Evolutionary conservation across 1,139 yeast genomes (phyloP), one percentile per base, ranked within the genome.

Genomic region (Lodderomyces jiufengensis): DNA sequence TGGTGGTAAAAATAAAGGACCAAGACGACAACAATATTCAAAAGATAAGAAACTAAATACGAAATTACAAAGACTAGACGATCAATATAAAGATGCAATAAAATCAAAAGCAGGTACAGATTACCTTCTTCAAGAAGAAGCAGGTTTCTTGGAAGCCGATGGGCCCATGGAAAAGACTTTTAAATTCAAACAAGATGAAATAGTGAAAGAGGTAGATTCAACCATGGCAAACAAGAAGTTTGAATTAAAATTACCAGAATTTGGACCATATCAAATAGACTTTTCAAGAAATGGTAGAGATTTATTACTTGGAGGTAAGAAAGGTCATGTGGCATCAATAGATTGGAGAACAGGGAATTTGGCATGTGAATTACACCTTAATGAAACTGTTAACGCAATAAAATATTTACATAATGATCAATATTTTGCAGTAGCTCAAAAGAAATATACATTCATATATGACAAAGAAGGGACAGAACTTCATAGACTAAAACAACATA

Each of bases 341-440:
- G 97, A 94, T 61, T 94, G 98, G 97, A 78, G 95, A 55, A 78
- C 80, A 31, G 97, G 98, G 9, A 69, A 66, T 31, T 63, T 92
- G 31, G 82, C 78, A 40, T 80, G 95, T 36, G 99, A 94, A 57
- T 60, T 94, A 37, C 79, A 86, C 53, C 67, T 94, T 20, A 82
- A 84, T 49, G 98, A 94, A 60, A 87, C 97, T 0, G 86, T 88
- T 8, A 76, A 86, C 52, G 95, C 90, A 1, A 96, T 90, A 27
- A 84, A 88, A 51, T 88, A 83, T 63, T 68, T 94, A 45, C 97
- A 92, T 52, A 87, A 84, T 54, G 95, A 88, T 53, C 96, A 90
- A 60, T 88, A 73, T 59, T 90, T 86, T 63, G 99, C 98, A 0
- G 96, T 82, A 11, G 98, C 99, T 1, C 99, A 94, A 62, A 90